Percentiles rank a stretch among this genome's conserved stretches.
These are phyloP conservation scores for Stereum hirsutum DNA, from an alignment of 1,284 basidiomycete species.

Conservation along the genomic window DNA sequence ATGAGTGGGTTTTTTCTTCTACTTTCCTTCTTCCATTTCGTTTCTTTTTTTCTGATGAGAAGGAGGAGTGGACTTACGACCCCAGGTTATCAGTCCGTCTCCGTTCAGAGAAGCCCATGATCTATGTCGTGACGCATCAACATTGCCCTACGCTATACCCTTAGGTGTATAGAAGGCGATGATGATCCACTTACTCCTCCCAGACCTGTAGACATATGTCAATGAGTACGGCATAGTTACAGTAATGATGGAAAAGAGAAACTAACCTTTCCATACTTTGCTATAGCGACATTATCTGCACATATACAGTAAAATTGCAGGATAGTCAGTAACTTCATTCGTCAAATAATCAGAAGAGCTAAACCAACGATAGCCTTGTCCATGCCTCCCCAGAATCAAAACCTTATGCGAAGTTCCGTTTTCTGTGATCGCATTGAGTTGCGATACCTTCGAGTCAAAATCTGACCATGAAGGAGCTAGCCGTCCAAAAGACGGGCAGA, in stretches of 20 bases:
- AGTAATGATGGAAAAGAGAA: slow-evolving; percentile 16
- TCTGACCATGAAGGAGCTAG: slow-evolving; percentile 42
- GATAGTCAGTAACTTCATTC: no score
- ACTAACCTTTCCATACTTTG: slow-evolving; percentile 61
- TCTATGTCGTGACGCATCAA: no score
- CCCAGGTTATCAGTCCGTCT: slow-evolving; percentile 72
- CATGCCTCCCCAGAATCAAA: slow-evolving; percentile 61
- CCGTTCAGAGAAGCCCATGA: slow-evolving; percentile 65
- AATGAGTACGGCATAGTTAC: slow-evolving; percentile 1
- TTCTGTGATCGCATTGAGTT: slow-evolving; percentile 35
- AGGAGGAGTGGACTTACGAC: slow-evolving; percentile 41
- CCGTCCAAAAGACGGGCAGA: slow-evolving; percentile 55
- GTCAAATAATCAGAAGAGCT: no score
- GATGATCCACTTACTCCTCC: slow-evolving; percentile 36
- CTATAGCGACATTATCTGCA: slow-evolving; percentile 65
- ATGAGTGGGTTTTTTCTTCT: no score
- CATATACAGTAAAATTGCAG: neutral
- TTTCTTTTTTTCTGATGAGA: slow-evolving; percentile 1
- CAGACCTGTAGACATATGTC: slow-evolving; percentile 27
- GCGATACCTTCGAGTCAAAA: slow-evolving; percentile 31
- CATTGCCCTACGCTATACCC: neutral
- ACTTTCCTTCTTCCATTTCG: no score
- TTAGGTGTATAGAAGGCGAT: neutral
- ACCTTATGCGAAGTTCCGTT: slow-evolving; percentile 44
- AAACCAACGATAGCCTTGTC: slow-evolving; percentile 58